phyloP scores from a whole-genome alignment of 225 moss, liverwort and hornwort genomes.

The Sphagnum tenellum region DNA sequence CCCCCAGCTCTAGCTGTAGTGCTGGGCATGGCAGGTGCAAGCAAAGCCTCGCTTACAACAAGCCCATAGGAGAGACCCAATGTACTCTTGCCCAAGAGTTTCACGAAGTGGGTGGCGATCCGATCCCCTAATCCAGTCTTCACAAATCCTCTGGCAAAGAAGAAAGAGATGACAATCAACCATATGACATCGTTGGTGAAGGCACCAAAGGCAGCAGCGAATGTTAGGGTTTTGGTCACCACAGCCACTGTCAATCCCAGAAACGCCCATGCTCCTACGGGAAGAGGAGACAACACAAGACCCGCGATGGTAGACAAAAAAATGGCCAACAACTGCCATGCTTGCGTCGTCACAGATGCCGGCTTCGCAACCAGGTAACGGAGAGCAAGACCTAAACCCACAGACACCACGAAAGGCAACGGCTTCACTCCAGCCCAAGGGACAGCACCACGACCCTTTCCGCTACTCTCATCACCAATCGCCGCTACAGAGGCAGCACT shows the following conservation, averaged over 20 bases:
- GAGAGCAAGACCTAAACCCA: conserved; percentile 64
- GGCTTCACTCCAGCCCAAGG: conserved; percentile 68
- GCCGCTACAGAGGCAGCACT: too few species aligned
- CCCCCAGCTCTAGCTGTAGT: conserved; percentile 97
- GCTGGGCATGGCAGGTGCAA: conserved; percentile 99
- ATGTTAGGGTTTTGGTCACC: conserved; percentile 74
- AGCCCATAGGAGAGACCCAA: conserved; percentile 89
- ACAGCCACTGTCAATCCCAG: conserved; percentile 81
- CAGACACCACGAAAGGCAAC: conserved; percentile 60
- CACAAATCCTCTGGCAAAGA: conserved; percentile 96
- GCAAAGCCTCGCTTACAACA: conserved; percentile 74
- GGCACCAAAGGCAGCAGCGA: conserved; percentile 69
- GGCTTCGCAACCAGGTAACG: conserved; percentile 76
- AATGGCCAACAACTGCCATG: conserved; percentile 90
- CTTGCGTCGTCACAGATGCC: conserved; percentile 60
- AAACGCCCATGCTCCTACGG: conserved; percentile 99
- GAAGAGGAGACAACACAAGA: conserved; percentile 79
- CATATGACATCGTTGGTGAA: conserved; percentile 98
- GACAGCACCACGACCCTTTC: too few species aligned
- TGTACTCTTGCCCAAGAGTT: conserved; percentile 80
- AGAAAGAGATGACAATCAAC: conserved; percentile 98
- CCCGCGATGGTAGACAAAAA: conserved; percentile 94
- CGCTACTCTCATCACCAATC: too few species aligned
- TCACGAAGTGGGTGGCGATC: conserved; percentile 62
- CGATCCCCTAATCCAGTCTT: conserved; percentile 71